Base-by-base conservation (phyloP, 495 filamentous ascomycete species). In the Bacidia rubella region DNA sequence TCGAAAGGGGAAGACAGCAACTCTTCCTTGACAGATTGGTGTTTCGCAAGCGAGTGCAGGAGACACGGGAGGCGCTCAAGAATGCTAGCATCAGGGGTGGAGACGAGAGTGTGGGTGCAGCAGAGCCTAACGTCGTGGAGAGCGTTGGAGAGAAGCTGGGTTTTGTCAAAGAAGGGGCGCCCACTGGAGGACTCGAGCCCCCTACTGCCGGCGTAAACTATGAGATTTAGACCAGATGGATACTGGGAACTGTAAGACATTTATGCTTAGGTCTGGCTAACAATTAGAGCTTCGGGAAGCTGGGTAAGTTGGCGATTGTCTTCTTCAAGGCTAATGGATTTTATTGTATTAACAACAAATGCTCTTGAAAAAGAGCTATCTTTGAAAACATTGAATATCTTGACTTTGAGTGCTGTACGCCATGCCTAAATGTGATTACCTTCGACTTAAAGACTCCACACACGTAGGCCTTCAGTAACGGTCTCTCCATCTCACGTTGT, bases 21-120 rank as follows among this genome's bases (percentile, higher is more conserved):
- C 74, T 98, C 22, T 96, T 95, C 74, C 70, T 95, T 7, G 92
- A 98, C 65, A 77, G 93, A 11, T 72, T 97, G 46, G 75, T 83
- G 2, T 93, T 96, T 69, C 87, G 92, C 76, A 84, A 86, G 68
- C 74, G 88, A 51, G 85, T 95, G 12, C 73, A 79, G 56, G 81
- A 89, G 57, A 81, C 86, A 0, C 84, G 96, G 67, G 87, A 88
- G 45, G 75, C 73, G n/a, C 68, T 95, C 50, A 76, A 75, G 59
- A 67, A 76, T 43, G 78, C 81, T 10, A 78, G 73, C 38, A 71
- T 73, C 25, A 82, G 81, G 39, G 78, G 74, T 21, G 73, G 75
- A n/a, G 69, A 85, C 54, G 80, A 77, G 4, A 60, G 70, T n/a
- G 74, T 71, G 56, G 65, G 76, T 60, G 74, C 72, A 54, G 69